These are phyloP conservation scores for Silene uniflora DNA, from an alignment of 148 eudicot species.

Conservation along the genomic window DNA sequence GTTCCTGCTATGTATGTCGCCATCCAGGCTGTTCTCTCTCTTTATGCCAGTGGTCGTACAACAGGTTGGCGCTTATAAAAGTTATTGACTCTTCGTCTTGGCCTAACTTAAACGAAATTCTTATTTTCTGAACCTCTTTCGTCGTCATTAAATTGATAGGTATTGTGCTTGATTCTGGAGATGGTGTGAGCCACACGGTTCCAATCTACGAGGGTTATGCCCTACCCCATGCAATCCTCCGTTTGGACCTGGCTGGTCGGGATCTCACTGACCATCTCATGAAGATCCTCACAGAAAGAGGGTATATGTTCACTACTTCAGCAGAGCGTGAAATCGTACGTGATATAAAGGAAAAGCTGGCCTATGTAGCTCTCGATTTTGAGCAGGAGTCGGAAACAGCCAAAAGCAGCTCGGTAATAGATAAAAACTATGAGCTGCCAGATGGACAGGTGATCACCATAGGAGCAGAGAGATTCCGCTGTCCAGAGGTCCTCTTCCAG, in stretches of 20 bases:
- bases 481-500: conserved; percentile 36
- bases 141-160: conserved; percentile 19
- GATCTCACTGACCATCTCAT: conserved; percentile 36
- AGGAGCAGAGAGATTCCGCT: conserved; percentile 32
- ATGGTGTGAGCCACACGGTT: conserved; percentile 35
- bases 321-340: conserved; percentile 37
- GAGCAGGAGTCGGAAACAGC: conserved; percentile 33
- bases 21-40: conserved; percentile 56
- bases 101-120: not conserved
- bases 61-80: conserved; percentile 28
- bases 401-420: conserved; percentile 30
- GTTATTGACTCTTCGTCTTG: not conserved
- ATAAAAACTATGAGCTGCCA: conserved; percentile 32
- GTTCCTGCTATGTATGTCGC: conserved; percentile 61
- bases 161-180: conserved; percentile 38
- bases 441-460: conserved; percentile 35
- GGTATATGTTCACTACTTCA: conserved; percentile 36
- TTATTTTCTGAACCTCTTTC: not conserved
- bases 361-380: conserved; percentile 32
- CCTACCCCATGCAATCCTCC: conserved; percentile 32
- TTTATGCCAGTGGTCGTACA: conserved; percentile 65
- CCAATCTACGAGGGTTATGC: conserved; percentile 39
- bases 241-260: conserved; percentile 32
- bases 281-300: conserved; percentile 33
- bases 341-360: conserved; percentile 33